Evolutionary conservation across 805 yeast genomes (phyloP), one percentile per base, ranked within the genome.

Genomic region (Clavispora phyllophila): DNA sequence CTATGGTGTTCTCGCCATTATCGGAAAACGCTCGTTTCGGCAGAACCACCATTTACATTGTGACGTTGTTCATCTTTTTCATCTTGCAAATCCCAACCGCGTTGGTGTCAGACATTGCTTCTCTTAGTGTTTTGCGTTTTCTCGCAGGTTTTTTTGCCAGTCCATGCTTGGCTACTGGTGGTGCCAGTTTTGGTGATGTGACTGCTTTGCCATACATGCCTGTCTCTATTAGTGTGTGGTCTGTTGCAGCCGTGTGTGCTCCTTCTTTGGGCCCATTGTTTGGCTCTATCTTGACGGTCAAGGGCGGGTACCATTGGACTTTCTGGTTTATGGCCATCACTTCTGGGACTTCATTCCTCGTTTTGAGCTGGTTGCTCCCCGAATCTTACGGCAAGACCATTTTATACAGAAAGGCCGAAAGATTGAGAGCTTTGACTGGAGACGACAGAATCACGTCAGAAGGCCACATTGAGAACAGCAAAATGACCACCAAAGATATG

Each of bases 111-210:
- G 75, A 75, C 48, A 67, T 79, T 37, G 79, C 75, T 6, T 75
- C 76, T 0, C 58, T 79, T 44, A 63, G 71, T 34, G 66, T 77
- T 0, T 57, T 77, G 32, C 65, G 85, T 42, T 73, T 79, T 43
- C 45, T 80, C 10, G 63, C 72, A 17, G 84, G 85, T 3, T 47
- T 80, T 17, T 70, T 76, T 44, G 74, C 81, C 13, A 70, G 80
- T 3, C 82, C 84, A 3, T 68, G 78, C n/a, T 50, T 79, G 40
- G 72, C 81, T 0, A 76, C 79, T 22, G 83, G 81, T 35, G 82
- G 78, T 45, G 84, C 81, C 9, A 64, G 78, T 3, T 57, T 79
- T 35, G 71, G 75, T 22, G 85, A 80, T 53, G 60, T 79, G 36
- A 55, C 75, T 24, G 37, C 55, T 2, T 57, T 66, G n/a, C 68